Conservation (phyloP, 768 basidiomycete species). For the Mycena crocata region DNA sequence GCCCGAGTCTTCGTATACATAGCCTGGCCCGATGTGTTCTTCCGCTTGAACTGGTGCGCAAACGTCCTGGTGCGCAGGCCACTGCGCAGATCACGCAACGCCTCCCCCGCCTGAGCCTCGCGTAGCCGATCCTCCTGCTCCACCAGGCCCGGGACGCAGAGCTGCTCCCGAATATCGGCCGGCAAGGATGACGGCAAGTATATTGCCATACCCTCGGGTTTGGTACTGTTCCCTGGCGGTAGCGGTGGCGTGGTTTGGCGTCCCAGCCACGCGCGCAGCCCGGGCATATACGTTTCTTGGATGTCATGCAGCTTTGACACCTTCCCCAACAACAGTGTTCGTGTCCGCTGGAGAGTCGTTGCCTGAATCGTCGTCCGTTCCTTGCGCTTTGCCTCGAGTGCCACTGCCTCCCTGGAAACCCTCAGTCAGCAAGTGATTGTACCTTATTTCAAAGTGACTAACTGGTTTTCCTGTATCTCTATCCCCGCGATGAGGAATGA, state of each 20-base stretch:
- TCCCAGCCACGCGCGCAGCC: background rate
- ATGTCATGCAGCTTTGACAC: constrained; percentile 6
- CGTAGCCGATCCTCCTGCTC: constrained; percentile 36
- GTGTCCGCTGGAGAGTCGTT: background rate
- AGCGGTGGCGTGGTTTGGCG: too few species aligned
- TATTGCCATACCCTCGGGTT: constrained; percentile 31
- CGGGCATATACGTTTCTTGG: constrained; percentile 19
- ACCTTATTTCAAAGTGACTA: too few species aligned
- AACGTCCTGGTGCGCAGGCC: constrained; percentile 34
- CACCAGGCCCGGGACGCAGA: constrained; percentile 28
- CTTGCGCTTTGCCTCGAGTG: background rate
- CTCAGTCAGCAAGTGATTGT: too few species aligned
- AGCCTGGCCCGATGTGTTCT: constrained; percentile 26
- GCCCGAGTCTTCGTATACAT: constrained; percentile 30
- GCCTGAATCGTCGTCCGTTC: constrained; percentile 14
- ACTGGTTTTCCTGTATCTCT: too few species aligned
- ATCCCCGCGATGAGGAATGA: background rate
- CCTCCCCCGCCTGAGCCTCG: constrained; percentile 32
- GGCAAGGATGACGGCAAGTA: constrained; percentile 37
- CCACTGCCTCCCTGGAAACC: background rate
- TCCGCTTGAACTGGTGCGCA: constrained; percentile 33
- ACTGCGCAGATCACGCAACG: constrained; percentile 28
- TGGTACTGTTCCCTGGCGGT: background rate
- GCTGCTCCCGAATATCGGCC: background rate
- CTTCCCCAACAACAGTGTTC: background rate